Evolutionary conservation across 345 rosid genomes (phyloP), one percentile per base, ranked within the genome.

Genomic region (Arabidopsis suecica): DNA sequence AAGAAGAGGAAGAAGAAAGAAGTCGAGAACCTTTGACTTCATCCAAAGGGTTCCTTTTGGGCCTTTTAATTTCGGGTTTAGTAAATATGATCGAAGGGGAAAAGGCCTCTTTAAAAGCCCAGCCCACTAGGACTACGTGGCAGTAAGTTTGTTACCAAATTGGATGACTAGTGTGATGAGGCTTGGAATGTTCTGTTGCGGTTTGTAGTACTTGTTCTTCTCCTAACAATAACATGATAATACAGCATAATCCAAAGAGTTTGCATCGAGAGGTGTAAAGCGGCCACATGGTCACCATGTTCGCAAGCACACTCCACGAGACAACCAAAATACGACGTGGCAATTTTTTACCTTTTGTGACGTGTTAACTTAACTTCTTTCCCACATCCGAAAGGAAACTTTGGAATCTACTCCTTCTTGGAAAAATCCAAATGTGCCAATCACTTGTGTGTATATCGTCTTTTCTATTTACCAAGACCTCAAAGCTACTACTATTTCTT

Each of bases 371-470:
- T 4, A 28, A 4, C 4, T 28, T 28, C 3, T 3, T 28, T 28
- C 32, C 30, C 32, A 3, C 3, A 28, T 0, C 4, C 32, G 4
- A 3, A 28, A 28, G 32, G 32, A 28, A 28, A 28, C 44, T 65
- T 57, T 45, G 65, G 72, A 65, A 5, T 37, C 10, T 74, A 36
- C 51, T 47, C 33, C 13, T 5, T 34, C 37, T 57, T 16, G 51
- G 72, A 58, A 74, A 74, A 18, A 1, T 66, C 64, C 78, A 66
- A 37, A 23, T 47, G 41, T 74, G 34, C 66, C 66, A 57, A 57
- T 74, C 78, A 65, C 16, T 45, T 65, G 32, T 49, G 47, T 44
- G 49, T 23, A 45, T 56, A 55, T 65, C 59, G 11, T 51, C 5
- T 68, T 38, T 51, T 41, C 50, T 1, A 61, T 61, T 60, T 59